phyloP scores from a whole-genome alignment of 768 basidiomycete genomes.

The Hortiboletus flavorubellus region DNA sequence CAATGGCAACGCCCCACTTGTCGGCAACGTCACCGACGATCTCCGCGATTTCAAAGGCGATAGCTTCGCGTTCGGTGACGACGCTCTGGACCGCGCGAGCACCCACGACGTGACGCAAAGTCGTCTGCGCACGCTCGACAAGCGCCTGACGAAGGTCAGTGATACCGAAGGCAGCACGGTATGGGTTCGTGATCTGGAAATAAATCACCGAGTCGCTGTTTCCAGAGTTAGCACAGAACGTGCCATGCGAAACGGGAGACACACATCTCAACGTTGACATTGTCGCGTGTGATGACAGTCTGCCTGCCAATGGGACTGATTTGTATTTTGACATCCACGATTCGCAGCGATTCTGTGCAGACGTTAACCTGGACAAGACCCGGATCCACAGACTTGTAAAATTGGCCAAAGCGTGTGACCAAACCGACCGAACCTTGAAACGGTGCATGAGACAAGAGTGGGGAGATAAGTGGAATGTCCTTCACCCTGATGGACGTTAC shows the following conservation, averaged over 20 bases:
- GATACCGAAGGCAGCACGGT: conserved; percentile 94
- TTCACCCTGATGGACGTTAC: conserved; percentile 78
- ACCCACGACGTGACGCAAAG: conserved; percentile 95
- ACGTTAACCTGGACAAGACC: conserved; percentile 92
- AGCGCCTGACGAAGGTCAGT: conserved; percentile 83
- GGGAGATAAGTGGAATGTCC: neutral
- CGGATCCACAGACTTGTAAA: conserved; percentile 94
- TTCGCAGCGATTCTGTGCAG: conserved; percentile 82
- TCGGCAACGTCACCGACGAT: conserved; percentile 90
- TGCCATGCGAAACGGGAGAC: conserved; percentile 22
- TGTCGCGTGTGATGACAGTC: conserved; percentile 92
- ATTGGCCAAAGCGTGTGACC: conserved; percentile 90
- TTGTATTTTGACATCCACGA: conserved; percentile 96
- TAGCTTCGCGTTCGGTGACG: conserved; percentile 95
- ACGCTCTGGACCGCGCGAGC: conserved; percentile 93
- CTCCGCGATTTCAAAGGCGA: conserved; percentile 95
- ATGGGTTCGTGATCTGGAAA: conserved; percentile 87
- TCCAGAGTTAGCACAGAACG: conserved; percentile 2
- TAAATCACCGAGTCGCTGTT: conserved; percentile 87
- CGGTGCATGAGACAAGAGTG: conserved; percentile 17
- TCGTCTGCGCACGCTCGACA: conserved; percentile 86
- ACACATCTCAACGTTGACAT: conserved; percentile 91
- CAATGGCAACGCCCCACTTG: conserved; percentile 97
- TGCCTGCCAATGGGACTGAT: conserved; percentile 85
- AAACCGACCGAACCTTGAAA: conserved; percentile 78